phyloP scores from a whole-genome alignment of 2,329 filamentous ascomycete species.

The Penicillium griseofulvum region DNA sequence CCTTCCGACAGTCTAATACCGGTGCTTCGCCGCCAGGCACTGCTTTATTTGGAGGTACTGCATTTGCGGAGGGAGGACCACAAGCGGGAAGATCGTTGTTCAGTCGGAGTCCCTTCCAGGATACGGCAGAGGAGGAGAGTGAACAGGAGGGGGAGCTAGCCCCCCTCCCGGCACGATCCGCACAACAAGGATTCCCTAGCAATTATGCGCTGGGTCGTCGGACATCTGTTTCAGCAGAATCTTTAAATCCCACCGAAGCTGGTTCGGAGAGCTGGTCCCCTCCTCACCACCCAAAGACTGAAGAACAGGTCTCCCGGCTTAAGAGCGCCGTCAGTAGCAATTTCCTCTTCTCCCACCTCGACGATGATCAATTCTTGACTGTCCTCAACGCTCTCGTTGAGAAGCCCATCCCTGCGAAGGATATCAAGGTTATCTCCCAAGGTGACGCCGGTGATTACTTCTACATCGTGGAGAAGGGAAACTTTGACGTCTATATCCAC shows the following conservation, averaged over 20 bases:
- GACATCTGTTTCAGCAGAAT: slow-evolving; percentile 95
- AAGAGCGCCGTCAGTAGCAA: slow-evolving; percentile 80
- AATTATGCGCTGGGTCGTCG: slow-evolving; percentile 93
- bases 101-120: slow-evolving; percentile 34
- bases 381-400: slow-evolving; percentile 89
- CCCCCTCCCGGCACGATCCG: slow-evolving; percentile 27
- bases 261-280: slow-evolving; percentile 87
- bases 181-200: slow-evolving; percentile 60
- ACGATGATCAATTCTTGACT: slow-evolving; percentile 85
- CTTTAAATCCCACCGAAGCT: slow-evolving; percentile 81
- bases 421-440: slow-evolving; percentile 86
- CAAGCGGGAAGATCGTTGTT: slow-evolving; percentile 29
- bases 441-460: slow-evolving; percentile 97
- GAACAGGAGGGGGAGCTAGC: slow-evolving; percentile 20
- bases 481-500: slow-evolving; percentile 90
- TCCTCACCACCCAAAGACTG: slow-evolving; percentile 77
- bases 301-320: slow-evolving; percentile 76
- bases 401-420: slow-evolving; percentile 92
- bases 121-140: slow-evolving; percentile 21
- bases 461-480: slow-evolving; percentile 90
- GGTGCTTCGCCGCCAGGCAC: slow-evolving; percentile 31
- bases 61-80: slow-evolving; percentile 21
- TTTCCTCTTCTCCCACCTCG: slow-evolving; percentile 90
- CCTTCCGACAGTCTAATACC: slow-evolving; percentile 50
- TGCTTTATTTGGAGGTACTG: slow-evolving; percentile 44